Conservation (phyloP, 371 early-diverging fungal species). For the Rhizopus stolonifer region DNA sequence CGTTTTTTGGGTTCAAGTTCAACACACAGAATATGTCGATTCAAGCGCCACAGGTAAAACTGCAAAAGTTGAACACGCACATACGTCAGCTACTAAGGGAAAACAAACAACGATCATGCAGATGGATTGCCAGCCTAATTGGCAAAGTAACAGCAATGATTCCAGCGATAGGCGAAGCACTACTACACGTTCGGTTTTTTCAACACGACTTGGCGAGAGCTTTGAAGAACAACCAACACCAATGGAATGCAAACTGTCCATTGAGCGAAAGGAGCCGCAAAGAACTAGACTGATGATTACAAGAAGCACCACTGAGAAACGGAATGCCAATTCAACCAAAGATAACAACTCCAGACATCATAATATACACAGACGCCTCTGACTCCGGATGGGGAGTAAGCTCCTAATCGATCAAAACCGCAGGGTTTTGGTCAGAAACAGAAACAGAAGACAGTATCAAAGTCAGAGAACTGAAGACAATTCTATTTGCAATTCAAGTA, state of each 20-base stretch:
- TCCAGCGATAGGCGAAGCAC: no score
- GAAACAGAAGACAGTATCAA: conserved; percentile 18
- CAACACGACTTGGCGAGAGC: background rate
- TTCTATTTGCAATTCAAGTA: conserved; percentile 10
- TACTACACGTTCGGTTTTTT: background rate
- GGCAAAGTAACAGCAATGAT: conserved; percentile 7
- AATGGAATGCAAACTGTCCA: background rate
- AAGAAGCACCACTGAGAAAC: background rate
- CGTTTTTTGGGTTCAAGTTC: conserved; percentile 9
- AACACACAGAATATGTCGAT: conserved; percentile 7
- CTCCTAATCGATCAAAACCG: background rate
- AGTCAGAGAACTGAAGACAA: no score
- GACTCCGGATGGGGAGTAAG: conserved; percentile 16
- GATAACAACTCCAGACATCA: background rate
- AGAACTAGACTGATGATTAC: background rate
- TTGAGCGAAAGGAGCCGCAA: no score
- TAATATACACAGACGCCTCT: conserved; percentile 8
- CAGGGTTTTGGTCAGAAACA: conserved; percentile 15
- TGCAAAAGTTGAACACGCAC: background rate
- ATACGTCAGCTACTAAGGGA: background rate
- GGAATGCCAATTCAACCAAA: conserved; percentile 2
- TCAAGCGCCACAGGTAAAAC: background rate
- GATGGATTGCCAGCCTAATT: background rate
- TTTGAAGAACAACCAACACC: background rate
- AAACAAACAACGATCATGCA: background rate